Evolutionary conservation across 441 rosid species (phyloP), one percentile per base, ranked within the genome.

Genomic region (Pelargonium citronellum): DNA sequence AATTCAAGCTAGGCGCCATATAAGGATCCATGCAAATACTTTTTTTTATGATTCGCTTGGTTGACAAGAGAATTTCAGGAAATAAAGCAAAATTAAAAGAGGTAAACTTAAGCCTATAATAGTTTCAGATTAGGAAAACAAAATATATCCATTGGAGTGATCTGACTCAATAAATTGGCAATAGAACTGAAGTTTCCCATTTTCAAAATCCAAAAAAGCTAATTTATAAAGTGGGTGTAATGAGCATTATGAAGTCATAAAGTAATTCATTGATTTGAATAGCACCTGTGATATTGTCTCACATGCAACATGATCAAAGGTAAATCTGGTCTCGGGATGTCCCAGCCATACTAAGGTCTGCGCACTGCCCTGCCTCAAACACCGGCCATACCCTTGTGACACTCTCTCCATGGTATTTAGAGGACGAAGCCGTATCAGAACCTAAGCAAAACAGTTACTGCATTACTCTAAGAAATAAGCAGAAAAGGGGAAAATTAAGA

Each of bases 271-370:
- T n/a, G 19, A 55, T 6, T 68, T 63, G 24, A 78, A 74, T 15
- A 79, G 47, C 19, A 95, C 99, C 96, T 92, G 99, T 77, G 91
- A 89, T 62, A 89, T 84, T 19, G 98, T 82, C 83, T 92, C 99
- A 76, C 98, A 92, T 7, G 98, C 97, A 37, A 91, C 96, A 20
- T 92, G 98, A 68, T 95, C 99, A 63, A 91, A 95, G 7, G 90
- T 83, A 75, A 95, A 91, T 60, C 96, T 89, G 66, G 84, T 83
- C 79, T 92, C 99, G 1, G 96, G 97, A 73, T 86, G 98, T 72
- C 95, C 98, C 77, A 83, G 82, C 98, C 97, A 95, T 67, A 87
- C 75, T 70, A 95, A 77, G 75, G 86, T 87, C 66, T 89, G 97
- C 4, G 90, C 80, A 80, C 82, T 87, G 81, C 92, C 99, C 82